These are phyloP conservation scores for Thinopyrum elongatum DNA, from an alignment of 176 grass and related monocot genomes.

Conservation along the genomic window DNA sequence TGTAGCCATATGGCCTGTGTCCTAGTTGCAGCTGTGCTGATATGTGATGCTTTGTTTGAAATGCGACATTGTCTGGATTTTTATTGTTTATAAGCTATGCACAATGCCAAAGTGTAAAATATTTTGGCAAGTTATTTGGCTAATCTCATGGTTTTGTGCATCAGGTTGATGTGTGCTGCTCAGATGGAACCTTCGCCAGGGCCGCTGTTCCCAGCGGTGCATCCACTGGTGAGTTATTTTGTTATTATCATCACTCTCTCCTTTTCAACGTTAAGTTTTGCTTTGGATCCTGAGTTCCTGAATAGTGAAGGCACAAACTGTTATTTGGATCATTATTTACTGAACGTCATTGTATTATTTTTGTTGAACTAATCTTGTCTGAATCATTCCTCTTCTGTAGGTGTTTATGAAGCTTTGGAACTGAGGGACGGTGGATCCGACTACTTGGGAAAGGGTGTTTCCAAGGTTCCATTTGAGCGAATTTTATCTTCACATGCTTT, in stretches of 20 bases:
- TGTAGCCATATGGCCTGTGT: neutral
- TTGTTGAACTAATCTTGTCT: neutral
- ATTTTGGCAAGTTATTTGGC: neutral
- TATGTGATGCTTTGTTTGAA: too few species aligned
- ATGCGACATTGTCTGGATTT: neutral
- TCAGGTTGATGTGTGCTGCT: constrained; percentile 74
- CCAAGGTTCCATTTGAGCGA: constrained; percentile 47
- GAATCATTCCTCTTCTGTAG: constrained; percentile 14
- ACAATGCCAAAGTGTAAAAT: neutral
- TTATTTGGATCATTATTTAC: neutral
- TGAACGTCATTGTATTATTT: neutral
- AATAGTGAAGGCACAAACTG: too few species aligned
- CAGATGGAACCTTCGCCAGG: constrained; percentile 65
- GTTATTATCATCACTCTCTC: neutral
- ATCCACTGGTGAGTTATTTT: constrained; percentile 63
- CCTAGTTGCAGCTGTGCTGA: neutral
- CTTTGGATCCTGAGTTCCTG: neutral
- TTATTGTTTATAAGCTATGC: neutral
- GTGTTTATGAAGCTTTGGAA: constrained; percentile 90
- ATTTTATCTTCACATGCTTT: neutral
- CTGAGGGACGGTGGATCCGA: constrained; percentile 89
- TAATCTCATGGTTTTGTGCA: neutral
- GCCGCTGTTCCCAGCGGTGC: constrained; percentile 92
- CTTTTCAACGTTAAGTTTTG: neutral
- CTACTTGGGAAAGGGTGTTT: constrained; percentile 86